Conservation (phyloP, 768 basidiomycete species). For the Leccinellum rugosiceps region DNA sequence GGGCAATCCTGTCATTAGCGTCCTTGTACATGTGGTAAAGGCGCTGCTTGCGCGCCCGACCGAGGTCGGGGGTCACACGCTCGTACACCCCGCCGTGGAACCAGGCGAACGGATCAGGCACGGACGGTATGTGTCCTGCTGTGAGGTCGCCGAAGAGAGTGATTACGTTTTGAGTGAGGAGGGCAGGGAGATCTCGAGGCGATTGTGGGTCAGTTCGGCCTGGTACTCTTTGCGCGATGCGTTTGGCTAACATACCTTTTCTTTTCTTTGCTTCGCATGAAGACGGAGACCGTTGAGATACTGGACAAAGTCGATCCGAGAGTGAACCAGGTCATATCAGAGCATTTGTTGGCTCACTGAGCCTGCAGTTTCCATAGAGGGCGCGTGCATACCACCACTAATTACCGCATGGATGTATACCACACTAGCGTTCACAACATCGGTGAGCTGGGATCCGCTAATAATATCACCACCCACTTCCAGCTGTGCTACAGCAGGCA, state of each 20-base stretch:
- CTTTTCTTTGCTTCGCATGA: background rate
- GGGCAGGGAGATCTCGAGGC: slow-evolving; percentile 29
- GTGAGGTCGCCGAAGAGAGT: slow-evolving; percentile 29
- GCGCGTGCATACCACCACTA: background rate
- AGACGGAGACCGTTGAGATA: slow-evolving; percentile 29
- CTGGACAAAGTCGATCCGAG: slow-evolving; percentile 27
- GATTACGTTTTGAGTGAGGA: slow-evolving; percentile 31
- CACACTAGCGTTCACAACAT: background rate
- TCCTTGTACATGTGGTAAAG: slow-evolving; percentile 10
- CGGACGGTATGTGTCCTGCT: slow-evolving; percentile 31
- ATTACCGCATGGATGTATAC: background rate
- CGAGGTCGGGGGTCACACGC: slow-evolving; percentile 35
- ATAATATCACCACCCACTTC: background rate
- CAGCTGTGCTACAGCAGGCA: background rate
- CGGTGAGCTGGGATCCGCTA: background rate
- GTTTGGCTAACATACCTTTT: background rate
- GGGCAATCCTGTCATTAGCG: background rate
- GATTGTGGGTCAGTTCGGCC: slow-evolving; percentile 32
- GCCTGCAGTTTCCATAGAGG: background rate
- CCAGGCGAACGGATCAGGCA: slow-evolving; percentile 20
- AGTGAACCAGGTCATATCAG: slow-evolving; percentile 24
- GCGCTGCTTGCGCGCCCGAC: slow-evolving; percentile 28
- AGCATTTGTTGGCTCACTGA: slow-evolving; percentile 20
- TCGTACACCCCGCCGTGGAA: slow-evolving; percentile 33
- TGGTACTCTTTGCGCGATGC: background rate